Evolutionary conservation across 2,329 filamentous ascomycete genomes (phyloP), one percentile per base, ranked within the genome.

Genomic region (Chaetothyriales sp.): DNA sequence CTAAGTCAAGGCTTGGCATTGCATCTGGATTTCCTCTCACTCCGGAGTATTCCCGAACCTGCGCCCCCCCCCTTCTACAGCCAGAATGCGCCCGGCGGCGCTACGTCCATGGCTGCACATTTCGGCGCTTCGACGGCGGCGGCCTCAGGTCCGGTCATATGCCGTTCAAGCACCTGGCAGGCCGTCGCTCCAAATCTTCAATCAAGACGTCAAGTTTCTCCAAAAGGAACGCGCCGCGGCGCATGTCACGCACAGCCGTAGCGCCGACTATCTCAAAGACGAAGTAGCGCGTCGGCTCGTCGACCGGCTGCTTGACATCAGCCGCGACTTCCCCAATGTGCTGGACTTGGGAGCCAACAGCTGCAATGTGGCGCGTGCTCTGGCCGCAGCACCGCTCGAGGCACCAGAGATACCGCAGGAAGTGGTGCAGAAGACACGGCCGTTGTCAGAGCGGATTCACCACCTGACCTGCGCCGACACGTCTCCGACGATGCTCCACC

Each of bases 331-430:
- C 61, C 79, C 84, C 44, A 76, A 79, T 57, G 87, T 88, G 20
- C 83, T 98, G 54, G 92, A 98, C 66, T 80, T 95, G 28, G 92
- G 92, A 55, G 90, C 92, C 55, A 95, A 96, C 66, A 86, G 90
- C 55, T 95, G 90, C 75, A 94, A 95, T 67, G 81, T 98, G 54
- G 89, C 89, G 18, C 81, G 83, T 55, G 84, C 86, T 51, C 76
- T 80, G 56, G 53, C 74, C 80, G 51, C 80, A 86, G 63, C 79
- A 85, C 62, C 75, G 74, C 6, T 74, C 76, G 53, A 55, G 56
- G 43, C 68, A 68, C n/a, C 75, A 76, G 20, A 76, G 79, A 20
- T 58, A 12, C 57, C 58, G 25, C 53, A 58, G 15, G 58, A 46
- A 18, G 15, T 46, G 7, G 39, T 43, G 19, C 45, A 51, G 25